A percentile compares a stretch with the other conserved stretches of the same genome.
Evolutionary conservation across 495 filamentous ascomycete species (phyloP).

Genomic region (Cladorrhinum samala): DNA sequence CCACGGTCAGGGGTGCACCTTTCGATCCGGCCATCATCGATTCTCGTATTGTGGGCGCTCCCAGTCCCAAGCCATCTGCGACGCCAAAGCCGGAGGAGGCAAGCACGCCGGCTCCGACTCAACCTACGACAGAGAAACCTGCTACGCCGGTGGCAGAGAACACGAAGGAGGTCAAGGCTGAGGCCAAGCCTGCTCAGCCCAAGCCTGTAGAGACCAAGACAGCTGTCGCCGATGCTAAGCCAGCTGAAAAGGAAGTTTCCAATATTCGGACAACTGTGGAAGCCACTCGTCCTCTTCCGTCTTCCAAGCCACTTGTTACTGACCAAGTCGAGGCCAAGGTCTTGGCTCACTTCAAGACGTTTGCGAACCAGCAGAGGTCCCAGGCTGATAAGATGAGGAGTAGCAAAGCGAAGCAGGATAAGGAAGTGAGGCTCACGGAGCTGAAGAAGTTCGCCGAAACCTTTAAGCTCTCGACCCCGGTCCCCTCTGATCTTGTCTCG

Average conservation of each 20-base stretch:
- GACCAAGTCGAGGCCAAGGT: constrained; percentile 74
- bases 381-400: constrained; percentile 66
- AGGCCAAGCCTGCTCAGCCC: constrained; percentile 17
- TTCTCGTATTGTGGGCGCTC: constrained; percentile 52
- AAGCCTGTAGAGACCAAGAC: constrained; percentile 29
- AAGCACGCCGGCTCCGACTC: no score
- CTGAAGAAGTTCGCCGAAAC: constrained; percentile 88
- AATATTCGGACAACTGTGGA: constrained; percentile 28
- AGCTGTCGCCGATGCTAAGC: constrained; percentile 18
- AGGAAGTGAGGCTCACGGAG: constrained; percentile 85
- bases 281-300: constrained; percentile 33
- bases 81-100: constrained; percentile 41
- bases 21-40: constrained; percentile 80
- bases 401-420: constrained; percentile 71
- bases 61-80: constrained; percentile 36
- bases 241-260: constrained; percentile 23
- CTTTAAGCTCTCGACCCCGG: constrained; percentile 88
- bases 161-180: constrained; percentile 25
- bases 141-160: constrained; percentile 20
- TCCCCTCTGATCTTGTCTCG: constrained; percentile 84
- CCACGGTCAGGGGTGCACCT: constrained; percentile 66
- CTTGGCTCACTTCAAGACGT: constrained; percentile 71
- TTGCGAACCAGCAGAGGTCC: constrained; percentile 51
- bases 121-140: constrained; percentile 22
- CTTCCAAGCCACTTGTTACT: constrained; percentile 56